Base-by-base conservation (phyloP, 345 rosid species). In the Moricandia moricandioides region DNA sequence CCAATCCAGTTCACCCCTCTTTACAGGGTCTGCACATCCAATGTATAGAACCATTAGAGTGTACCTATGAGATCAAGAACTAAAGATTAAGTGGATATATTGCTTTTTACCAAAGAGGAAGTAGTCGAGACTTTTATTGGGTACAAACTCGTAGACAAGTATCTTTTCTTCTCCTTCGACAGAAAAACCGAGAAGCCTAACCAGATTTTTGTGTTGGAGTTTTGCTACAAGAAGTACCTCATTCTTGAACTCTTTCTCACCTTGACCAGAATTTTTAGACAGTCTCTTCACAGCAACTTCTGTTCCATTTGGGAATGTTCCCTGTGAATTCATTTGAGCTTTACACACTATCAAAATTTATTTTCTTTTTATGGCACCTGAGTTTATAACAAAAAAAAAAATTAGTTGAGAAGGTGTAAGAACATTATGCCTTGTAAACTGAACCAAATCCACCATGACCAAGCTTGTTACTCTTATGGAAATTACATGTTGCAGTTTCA, bases 161-260 rank as follows among this genome's bases (percentile, higher is more conserved):
- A 87, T 76, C 26, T 70, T 78, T 37, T 87, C 88, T 0, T 74
- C 83, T 62, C 79, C 80, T 45, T 82, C 37, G 17, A 80, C 24
- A 55, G 82, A 78, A 30, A 79, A 86, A 1, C 90, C 85, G 1
- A 85, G 54, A 49, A 87, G 78, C 40, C 83, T 82, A 24, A 83
- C 85, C 2, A 87, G 82, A 55, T 87, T 87, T 69, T 45, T 73
- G 55, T 85, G 87, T 14, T 70, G 90, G 57, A 87, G 88, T 63
- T 76, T 83, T 16, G 87, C 75, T 3, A 85, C 80, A 64, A 87
- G 59, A 33, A 72, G 40, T 8, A 82, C 79, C 79, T 87, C 88
- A 47, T 83, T 87, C 74, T 73, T 79, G 62, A 87, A 87, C 67
- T 87, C 88, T 34, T 56, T 11, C 2, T 61, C 76, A 6, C 89